Evolutionary conservation across 768 basidiomycete genomes (phyloP).

Genomic region (Strobilomyces dryophilus): DNA sequence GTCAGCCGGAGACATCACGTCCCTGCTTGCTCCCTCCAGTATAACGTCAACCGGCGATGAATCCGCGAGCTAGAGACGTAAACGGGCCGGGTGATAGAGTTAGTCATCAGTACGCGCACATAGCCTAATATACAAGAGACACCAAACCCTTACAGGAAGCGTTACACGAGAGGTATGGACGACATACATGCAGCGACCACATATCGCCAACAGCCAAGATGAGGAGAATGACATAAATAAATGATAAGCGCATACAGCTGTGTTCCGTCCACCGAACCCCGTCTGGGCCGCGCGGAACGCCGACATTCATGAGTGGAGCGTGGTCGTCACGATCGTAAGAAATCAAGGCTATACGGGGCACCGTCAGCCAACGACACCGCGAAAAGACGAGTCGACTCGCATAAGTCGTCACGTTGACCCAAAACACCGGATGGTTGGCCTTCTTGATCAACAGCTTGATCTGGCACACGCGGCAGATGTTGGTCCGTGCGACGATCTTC

Average conservation of each 20-base stretch:
- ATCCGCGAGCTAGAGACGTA: no score
- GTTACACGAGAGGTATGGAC: neutral
- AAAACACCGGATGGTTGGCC: constrained; percentile 16
- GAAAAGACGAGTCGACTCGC: constrained; percentile 7
- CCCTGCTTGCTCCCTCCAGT: no score
- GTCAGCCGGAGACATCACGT: no score
- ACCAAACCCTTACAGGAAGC: neutral
- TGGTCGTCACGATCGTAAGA: neutral
- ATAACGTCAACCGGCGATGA: no score
- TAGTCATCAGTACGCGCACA: no score
- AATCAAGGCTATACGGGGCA: constrained; percentile 5
- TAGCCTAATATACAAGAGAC: constrained; percentile 1
- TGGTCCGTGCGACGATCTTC: constrained; percentile 22
- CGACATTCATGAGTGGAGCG: neutral
- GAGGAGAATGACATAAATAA: neutral
- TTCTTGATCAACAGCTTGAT: constrained; percentile 29
- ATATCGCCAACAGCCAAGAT: neutral
- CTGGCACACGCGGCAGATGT: constrained; percentile 27
- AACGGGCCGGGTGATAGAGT: no score
- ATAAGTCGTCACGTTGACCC: constrained; percentile 18
- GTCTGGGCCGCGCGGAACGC: neutral
- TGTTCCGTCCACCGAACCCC: no score
- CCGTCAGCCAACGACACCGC: neutral
- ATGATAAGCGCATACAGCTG: neutral
- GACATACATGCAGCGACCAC: neutral